Base-by-base conservation (phyloP, 495 filamentous ascomycete genomes). In the Tuber borchii region DNA sequence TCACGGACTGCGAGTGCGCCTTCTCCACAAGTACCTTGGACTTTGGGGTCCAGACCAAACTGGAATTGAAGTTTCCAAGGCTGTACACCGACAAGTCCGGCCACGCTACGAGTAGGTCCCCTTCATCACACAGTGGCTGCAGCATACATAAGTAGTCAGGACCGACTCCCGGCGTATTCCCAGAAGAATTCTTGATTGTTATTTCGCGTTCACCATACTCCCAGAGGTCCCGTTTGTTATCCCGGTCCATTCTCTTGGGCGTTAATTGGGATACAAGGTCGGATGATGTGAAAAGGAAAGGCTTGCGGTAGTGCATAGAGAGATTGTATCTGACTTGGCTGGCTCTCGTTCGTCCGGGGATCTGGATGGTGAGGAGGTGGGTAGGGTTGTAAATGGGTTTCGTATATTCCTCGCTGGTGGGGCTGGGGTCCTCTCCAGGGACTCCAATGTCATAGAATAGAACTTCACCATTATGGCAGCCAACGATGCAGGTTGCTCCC, bases 81-180 rank as follows among this genome's bases (percentile, higher is more conserved):
- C 78, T 79, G 51, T 79, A 79, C 17, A 79, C 48, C 5, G 78
- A 79, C 20, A 79, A 45, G 56, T 79, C 78, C 12, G 78, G 78
- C 78, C 78, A 79, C 17, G 78, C 78, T 31, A 79, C 78, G n/a
- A 79, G 68, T n/a, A 79, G 76, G n/a, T 79, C 78, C 39, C 78
- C 77, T 31, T 76, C 76, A 71, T 51, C 73, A 56, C 73, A 70
- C 43, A 73, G 73, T 69, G 78, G 78, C 26, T 51, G 74, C 61
- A 79, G 68, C n/a, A 79, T 70, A 39, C 78, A 79, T 37, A 79
- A 71, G 12, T 79, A 69, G 37, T 79, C 78, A 70, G 78, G 70
- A 4, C 73, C 65, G 4, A 72, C 42, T 37, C 75, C 78, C 12
- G 65, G 37, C 71, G 71, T 69, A 17, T 70, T 45, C 12, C 68